A percentile compares a stretch with the other conserved stretches of the same genome.
These are phyloP conservation scores for Sordariomycetes sp. DNA, from an alignment of 2,329 filamentous ascomycete species.

Conservation along the genomic window DNA sequence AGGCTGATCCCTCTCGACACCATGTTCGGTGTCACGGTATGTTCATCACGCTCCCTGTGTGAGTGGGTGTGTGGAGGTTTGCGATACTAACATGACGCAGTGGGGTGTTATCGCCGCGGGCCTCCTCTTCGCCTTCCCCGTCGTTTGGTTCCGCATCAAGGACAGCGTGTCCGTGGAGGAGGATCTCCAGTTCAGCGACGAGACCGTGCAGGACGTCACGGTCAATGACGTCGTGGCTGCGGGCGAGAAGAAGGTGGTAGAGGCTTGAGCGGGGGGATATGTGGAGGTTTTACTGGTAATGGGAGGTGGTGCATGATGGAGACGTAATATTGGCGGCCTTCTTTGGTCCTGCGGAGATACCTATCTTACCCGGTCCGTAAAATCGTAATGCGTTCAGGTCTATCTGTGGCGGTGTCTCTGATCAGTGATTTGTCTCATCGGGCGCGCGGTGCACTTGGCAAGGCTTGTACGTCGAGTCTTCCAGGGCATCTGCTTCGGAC, in stretches of 20 bases:
- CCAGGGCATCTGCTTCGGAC: not conserved
- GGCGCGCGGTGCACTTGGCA: not conserved
- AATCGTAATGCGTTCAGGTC: not conserved
- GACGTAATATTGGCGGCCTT: not conserved
- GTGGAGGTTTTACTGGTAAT: not conserved
- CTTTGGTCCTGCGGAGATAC: not conserved
- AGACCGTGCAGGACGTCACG: slow-evolving; percentile 63
- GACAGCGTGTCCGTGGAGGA: slow-evolving; percentile 74
- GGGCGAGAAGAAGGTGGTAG: not conserved
- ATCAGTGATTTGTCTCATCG: not conserved
- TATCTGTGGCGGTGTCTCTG: not conserved
- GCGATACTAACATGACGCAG: slow-evolving; percentile 10
- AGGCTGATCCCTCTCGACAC: slow-evolving; percentile 53
- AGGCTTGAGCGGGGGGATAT: not conserved
- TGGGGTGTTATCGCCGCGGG: slow-evolving; percentile 71
- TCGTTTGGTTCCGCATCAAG: slow-evolving; percentile 70
- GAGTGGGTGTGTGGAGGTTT: not conserved
- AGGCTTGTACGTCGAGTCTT: not conserved
- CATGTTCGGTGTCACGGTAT: slow-evolving; percentile 50
- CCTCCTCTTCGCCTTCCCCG: slow-evolving; percentile 65
- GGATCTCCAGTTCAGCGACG: slow-evolving; percentile 76
- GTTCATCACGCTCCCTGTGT: slow-evolving; percentile 11
- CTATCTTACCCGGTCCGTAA: not conserved
- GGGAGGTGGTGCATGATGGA: not conserved
- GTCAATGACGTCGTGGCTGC: slow-evolving; percentile 9